Evolutionary conservation across 345 rosid genomes (phyloP).

Genomic region (Populus simonii): DNA sequence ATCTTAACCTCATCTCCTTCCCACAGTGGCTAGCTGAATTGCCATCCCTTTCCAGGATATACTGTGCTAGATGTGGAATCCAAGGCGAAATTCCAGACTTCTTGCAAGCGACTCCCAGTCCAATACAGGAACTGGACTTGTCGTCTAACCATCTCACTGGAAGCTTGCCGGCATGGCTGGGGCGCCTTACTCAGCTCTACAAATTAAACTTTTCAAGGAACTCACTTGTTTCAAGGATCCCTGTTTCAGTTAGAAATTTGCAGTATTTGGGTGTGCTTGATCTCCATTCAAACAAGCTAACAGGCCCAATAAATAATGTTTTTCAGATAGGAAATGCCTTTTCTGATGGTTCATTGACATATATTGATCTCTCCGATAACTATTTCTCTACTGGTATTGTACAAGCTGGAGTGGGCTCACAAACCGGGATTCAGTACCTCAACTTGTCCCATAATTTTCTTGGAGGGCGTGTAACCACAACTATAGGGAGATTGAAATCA

Average conservation of each 20-base stretch:
- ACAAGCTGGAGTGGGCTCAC: slow-evolving; percentile 30
- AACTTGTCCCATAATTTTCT: slow-evolving; percentile 42
- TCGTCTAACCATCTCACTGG: slow-evolving; percentile 41
- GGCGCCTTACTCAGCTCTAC: slow-evolving; percentile 44
- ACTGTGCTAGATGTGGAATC: slow-evolving; percentile 48
- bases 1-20: slow-evolving; percentile 35
- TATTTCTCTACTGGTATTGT: slow-evolving; percentile 34
- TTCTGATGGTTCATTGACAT: slow-evolving; percentile 37
- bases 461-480: slow-evolving; percentile 21
- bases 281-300: slow-evolving; percentile 52
- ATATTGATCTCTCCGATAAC: slow-evolving; percentile 52
- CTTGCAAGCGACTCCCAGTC: slow-evolving; percentile 40
- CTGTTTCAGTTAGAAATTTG: slow-evolving; percentile 6
- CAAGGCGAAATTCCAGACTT: slow-evolving; percentile 42
- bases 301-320: slow-evolving; percentile 37
- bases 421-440: slow-evolving; percentile 29
- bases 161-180: slow-evolving; percentile 47
- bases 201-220: slow-evolving; percentile 48
- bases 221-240: slow-evolving; percentile 35
- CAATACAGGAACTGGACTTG: slow-evolving; percentile 49
- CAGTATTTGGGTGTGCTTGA: slow-evolving; percentile 37
- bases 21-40: slow-evolving; percentile 40
- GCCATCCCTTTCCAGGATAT: slow-evolving; percentile 44
- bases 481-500: slow-evolving; percentile 27
- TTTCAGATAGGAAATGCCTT: slow-evolving; percentile 35